These are phyloP conservation scores for Plantago ovata DNA, from an alignment of 257 asterid species.

Conservation along the genomic window DNA sequence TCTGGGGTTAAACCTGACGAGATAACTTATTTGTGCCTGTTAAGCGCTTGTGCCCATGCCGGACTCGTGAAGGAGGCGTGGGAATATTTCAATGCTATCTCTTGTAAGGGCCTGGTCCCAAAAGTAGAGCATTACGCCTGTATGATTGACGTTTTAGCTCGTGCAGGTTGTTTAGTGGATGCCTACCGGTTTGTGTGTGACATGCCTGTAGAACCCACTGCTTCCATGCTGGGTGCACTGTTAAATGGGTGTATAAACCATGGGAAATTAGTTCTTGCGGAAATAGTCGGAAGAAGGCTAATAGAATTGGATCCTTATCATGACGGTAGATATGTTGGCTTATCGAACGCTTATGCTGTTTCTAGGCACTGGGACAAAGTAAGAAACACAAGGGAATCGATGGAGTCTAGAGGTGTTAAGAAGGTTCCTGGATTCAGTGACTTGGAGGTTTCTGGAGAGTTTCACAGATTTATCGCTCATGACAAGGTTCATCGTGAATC, in stretches of 20 bases:
- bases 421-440: slow-evolving; percentile 59
- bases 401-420: slow-evolving; percentile 72
- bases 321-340: slow-evolving; percentile 74
- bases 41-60: slow-evolving; percentile 74
- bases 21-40: slow-evolving; percentile 65
- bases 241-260: slow-evolving; percentile 68
- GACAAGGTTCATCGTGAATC: slow-evolving; percentile 51
- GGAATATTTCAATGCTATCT: slow-evolving; percentile 40
- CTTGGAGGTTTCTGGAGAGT: slow-evolving; percentile 54
- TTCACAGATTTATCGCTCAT: slow-evolving; percentile 63
- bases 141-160: slow-evolving; percentile 75
- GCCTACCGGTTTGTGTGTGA: slow-evolving; percentile 38
- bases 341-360: slow-evolving; percentile 61
- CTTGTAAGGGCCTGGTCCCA: slow-evolving; percentile 41
- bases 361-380: slow-evolving; percentile 62
- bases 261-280: slow-evolving; percentile 52
- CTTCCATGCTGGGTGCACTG: slow-evolving; percentile 69
- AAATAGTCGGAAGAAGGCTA: slow-evolving; percentile 57
- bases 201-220: slow-evolving; percentile 53
- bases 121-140: slow-evolving; percentile 74
- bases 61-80: slow-evolving; percentile 65
- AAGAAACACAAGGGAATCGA: slow-evolving; percentile 47
- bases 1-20: slow-evolving; percentile 48
- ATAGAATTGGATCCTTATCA: slow-evolving; percentile 58
- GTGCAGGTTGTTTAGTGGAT: slow-evolving; percentile 55